Evolutionary conservation across 148 eudicot genomes (phyloP), one percentile per base, ranked within the genome.

Genomic region (Rhododendron simsii): DNA sequence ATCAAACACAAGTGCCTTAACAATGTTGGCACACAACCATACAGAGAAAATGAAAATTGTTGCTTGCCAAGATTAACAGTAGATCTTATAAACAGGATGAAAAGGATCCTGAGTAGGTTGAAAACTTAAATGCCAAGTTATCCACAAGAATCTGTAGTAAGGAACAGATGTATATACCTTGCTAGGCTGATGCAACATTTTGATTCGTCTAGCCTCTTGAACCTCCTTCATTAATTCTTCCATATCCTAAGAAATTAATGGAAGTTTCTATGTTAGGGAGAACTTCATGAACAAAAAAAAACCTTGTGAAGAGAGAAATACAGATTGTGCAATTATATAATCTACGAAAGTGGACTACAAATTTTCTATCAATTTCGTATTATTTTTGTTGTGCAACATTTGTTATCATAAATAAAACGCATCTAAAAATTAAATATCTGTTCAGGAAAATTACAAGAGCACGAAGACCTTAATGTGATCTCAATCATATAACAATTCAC

Each of bases 121-220:
- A 33, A 48, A 21, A 55, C 23, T 51, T 51, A 33, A 82, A 39
- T 35, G 21, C 53, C 45, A 39, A 84, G 57, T 75, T 71, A 11
- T 84, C 53, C 11, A 35, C 26, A 33, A 48, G 15, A 84, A 7
- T 47, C 15, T n/a, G 47, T 63, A 35, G 71, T 14, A 79, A 20
- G 11, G 37, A 87, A 63, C 35, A 48, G 23, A 77, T 63, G 69
- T 13, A 50, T 33, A 82, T 89, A 97, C 99, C 96, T 92, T 94
- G 93, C 99, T 98, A 69, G 99, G 99, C 86, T 93, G 99, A 94
- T 98, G 99, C 85, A 98, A 90, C 98, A 98, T 98, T 92, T 93
- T 95, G 91, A 98, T 98, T 51, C 99, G 96, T 84, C 99, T 93
- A 83, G 99, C 99, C 89, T 94, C 99, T 84, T 98, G 99, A 87